Conservation (phyloP, 208 protist genomes). For the Lotmaria passim region DNA sequence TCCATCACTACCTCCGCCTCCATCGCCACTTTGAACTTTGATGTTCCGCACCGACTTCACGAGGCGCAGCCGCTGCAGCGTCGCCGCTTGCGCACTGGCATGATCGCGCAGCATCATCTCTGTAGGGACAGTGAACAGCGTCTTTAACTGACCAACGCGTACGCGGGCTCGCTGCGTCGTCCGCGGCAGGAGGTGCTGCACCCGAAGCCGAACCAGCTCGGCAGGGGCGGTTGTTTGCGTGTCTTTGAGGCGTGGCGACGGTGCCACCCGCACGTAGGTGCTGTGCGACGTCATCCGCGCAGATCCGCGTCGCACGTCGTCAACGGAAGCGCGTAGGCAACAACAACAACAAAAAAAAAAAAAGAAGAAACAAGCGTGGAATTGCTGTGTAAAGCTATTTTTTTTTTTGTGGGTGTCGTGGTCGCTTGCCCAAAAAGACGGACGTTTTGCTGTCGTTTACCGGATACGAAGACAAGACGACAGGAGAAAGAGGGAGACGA, state of each 20-base stretch:
- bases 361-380: conserved; percentile 1
- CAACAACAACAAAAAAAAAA: background rate
- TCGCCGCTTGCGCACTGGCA: conserved; percentile 25
- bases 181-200: conserved; percentile 51
- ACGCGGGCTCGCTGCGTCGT: conserved; percentile 52
- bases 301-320: background rate
- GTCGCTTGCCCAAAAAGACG: no score
- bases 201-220: conserved; percentile 48
- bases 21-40: conserved; percentile 35
- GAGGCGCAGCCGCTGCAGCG: conserved; percentile 54
- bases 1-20: background rate
- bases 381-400: no score
- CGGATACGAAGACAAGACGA: no score
- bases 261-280: conserved; percentile 34
- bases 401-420: no score
- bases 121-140: conserved; percentile 48
- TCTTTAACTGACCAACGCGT: conserved; percentile 64
- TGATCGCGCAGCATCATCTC: conserved; percentile 41
- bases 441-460: no score
- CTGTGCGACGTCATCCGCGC: conserved; percentile 5
- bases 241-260: conserved; percentile 30
- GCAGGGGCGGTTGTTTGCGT: conserved; percentile 31
- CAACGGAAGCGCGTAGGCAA: background rate
- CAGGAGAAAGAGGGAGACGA: no score
- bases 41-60: conserved; percentile 86